A percentile compares a stretch with the other conserved stretches of the same genome.
Conservation (phyloP, 805 yeast genomes). For the Saturnispora kantuleensis region DNA sequence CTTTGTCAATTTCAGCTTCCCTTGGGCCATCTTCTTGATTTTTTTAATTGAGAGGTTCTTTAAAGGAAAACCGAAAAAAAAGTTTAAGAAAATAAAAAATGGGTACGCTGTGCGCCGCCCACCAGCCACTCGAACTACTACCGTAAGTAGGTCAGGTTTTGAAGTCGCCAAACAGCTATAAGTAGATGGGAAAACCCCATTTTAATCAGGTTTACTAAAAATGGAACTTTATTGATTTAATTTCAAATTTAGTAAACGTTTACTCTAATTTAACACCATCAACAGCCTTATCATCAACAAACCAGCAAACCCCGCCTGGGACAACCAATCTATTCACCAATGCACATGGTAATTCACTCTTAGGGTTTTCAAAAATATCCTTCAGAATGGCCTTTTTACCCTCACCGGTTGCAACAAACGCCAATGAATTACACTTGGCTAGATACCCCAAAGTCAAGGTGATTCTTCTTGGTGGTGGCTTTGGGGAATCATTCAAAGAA, state of each 20-base stretch:
- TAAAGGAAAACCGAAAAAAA: neutral
- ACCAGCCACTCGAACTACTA: neutral
- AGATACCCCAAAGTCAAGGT: constrained; percentile 78
- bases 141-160: no score
- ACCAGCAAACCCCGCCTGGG: constrained; percentile 55
- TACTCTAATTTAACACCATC: constrained; percentile 38
- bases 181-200: no score
- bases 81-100: neutral
- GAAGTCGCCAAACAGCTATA: no score
- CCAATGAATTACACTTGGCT: constrained; percentile 41
- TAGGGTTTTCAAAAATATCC: constrained; percentile 48
- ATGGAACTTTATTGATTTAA: neutral
- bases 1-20: constrained; percentile 45
- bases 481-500: constrained; percentile 73
- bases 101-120: constrained; percentile 1
- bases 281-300: constrained; percentile 72
- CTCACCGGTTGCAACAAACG: constrained; percentile 85
- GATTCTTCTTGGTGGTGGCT: constrained; percentile 89
- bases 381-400: constrained; percentile 67
- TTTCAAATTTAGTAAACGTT: neutral
- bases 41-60: neutral
- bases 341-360: constrained; percentile 54
- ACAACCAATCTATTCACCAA: constrained; percentile 52
- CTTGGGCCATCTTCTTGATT: constrained; percentile 52
- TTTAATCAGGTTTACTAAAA: no score